Conservation (phyloP, 441 rosid species). For the Croton laevigatus region DNA sequence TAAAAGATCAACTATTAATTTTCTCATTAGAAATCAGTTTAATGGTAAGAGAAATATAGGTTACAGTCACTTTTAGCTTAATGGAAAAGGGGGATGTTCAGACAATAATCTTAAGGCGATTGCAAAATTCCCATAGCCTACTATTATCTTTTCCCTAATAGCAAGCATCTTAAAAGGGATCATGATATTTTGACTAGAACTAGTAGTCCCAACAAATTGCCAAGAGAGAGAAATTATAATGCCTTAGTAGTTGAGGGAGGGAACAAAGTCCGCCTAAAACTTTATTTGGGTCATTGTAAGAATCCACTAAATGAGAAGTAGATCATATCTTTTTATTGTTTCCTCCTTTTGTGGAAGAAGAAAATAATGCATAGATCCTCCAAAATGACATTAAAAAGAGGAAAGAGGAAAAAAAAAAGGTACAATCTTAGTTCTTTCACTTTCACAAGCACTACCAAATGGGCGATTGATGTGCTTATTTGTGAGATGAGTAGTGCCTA, state of each 20-base stretch:
- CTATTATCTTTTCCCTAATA: background rate
- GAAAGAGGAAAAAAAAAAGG: no score
- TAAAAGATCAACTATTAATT: no score
- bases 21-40: no score
- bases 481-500: no score
- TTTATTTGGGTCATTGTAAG: background rate
- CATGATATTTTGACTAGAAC: background rate
- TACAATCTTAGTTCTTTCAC: background rate
- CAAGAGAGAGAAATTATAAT: background rate
- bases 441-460: constrained; percentile 1
- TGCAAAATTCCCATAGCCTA: no score
- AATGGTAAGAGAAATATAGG: no score
- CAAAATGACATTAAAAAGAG: no score
- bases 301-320: background rate
- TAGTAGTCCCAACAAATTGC: background rate
- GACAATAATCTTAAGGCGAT: no score
- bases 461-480: background rate
- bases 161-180: background rate
- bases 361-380: no score
- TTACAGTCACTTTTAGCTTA: no score
- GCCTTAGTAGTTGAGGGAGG: background rate
- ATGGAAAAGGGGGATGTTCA: background rate
- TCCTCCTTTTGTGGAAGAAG: background rate
- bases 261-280: background rate
- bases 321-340: background rate